Evolutionary conservation across 768 basidiomycete species (phyloP), one percentile per base, ranked within the genome.

Genomic region (Sutorius australiensis): DNA sequence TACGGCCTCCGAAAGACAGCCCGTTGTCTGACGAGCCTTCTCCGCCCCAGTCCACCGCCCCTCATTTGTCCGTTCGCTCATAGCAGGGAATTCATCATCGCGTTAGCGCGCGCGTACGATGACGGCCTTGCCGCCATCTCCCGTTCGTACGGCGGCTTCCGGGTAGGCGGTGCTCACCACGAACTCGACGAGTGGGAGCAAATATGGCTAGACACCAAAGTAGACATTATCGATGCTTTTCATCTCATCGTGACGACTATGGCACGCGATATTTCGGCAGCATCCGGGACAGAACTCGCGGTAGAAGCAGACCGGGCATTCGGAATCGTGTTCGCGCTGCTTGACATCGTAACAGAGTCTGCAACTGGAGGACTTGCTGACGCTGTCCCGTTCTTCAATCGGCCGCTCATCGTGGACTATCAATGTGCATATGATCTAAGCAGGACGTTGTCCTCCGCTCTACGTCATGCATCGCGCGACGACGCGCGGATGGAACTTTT

Each of bases 141-240:
- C 1, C 73, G 73, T 14, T 79, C 81, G 0, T 87, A 89, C 50
- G 86, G 88, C 0, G 84, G 85, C 12, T 57, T 74, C 30, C 62
- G 74, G 17, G 52, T 62, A 28, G 56, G 62, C 27, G 49, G 64
- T 30, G 46, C 64, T 24, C 49, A 67, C 21, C 54, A 70, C 50
- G 64, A 72, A 5, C 67, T 75, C 14, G 82, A 84, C 56, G 79
- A 88, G 46, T 91, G 87, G 87, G 82, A 87, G 57, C 73, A 72
- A 13, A 75, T 87, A 42, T 87, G 86, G 80, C 73, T 90, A 6
- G 79, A 84, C 51, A 83, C 85, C 2, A 92, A 91, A 69, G 83
- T 87, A 8, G 79, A 81, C 19, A 69, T 90, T 24, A 68, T 92
- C 17, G 89, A 92, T 57, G 64, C 77, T 3, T 86, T 88, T 67